phyloP scores from a whole-genome alignment of 2,329 filamentous ascomycete genomes.

The Penicillium sp. region DNA sequence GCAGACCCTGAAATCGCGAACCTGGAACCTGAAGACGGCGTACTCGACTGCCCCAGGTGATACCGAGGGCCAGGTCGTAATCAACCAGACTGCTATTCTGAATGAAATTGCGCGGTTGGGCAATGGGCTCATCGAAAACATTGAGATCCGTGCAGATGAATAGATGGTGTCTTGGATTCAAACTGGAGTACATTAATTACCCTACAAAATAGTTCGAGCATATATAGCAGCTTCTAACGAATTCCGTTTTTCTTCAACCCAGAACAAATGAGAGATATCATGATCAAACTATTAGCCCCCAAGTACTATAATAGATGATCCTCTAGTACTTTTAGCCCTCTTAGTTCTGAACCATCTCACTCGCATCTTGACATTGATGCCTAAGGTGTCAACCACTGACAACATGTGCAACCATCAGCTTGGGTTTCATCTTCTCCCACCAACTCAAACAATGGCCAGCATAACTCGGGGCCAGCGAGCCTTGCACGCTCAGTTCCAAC shows the following conservation, averaged over 20 bases:
- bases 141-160: slow-evolving; percentile 52
- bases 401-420: background rate
- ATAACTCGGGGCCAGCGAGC: slow-evolving; percentile 7
- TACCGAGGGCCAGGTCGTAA: slow-evolving; percentile 24
- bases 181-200: slow-evolving; percentile 22
- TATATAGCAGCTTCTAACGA: background rate
- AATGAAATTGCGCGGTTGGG: slow-evolving; percentile 52
- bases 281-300: background rate
- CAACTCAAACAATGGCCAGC: slow-evolving; percentile 13
- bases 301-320: background rate
- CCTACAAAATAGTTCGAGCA: background rate
- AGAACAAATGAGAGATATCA: background rate
- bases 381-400: slow-evolving; percentile 5
- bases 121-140: slow-evolving; percentile 63
- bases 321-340: background rate
- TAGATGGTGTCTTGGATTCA: slow-evolving; percentile 12
- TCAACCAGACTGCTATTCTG: slow-evolving; percentile 43
- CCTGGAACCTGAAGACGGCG: slow-evolving; percentile 38
- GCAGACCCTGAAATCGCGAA: slow-evolving; percentile 29
- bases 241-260: background rate
- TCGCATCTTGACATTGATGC: slow-evolving; percentile 1
- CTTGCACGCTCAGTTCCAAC: slow-evolving; percentile 4
- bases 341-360: background rate
- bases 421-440: background rate
- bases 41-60: slow-evolving; percentile 36